Evolutionary conservation across 1,139 yeast species (phyloP).

Genomic region (Yamadazyma dendronema): DNA sequence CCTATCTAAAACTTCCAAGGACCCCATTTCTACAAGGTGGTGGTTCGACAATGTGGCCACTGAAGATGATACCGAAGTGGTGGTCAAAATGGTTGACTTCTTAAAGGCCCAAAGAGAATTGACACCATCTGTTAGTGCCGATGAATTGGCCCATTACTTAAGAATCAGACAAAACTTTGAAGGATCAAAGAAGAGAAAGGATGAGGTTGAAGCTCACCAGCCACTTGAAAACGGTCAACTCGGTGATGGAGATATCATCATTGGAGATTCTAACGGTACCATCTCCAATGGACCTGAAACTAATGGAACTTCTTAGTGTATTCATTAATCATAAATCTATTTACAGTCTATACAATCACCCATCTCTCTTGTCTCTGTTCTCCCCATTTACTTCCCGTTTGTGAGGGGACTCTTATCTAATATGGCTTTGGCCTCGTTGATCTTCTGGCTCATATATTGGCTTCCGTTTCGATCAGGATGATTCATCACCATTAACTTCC

Average conservation of each 20-base stretch:
- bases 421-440: constrained; percentile 72
- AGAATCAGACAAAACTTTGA: constrained; percentile 79
- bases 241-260: constrained; percentile 2
- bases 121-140: constrained; percentile 83
- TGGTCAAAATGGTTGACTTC: constrained; percentile 72
- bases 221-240: neutral
- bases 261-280: constrained; percentile 1
- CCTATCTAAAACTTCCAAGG: constrained; percentile 25
- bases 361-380: too few relatives aligned
- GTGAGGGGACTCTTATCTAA: constrained; percentile 56
- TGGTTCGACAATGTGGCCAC: constrained; percentile 90
- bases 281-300: constrained; percentile 1
- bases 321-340: neutral
- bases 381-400: neutral
- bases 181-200: constrained; percentile 41
- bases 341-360: neutral
- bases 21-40: constrained; percentile 64
- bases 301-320: constrained; percentile 3
- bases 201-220: constrained; percentile 4
- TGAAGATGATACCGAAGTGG: constrained; percentile 63
- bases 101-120: constrained; percentile 68
- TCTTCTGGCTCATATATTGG: constrained; percentile 65
- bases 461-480: constrained; percentile 84
- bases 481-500: constrained; percentile 61
- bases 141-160: constrained; percentile 80